phyloP scores from a whole-genome alignment of 2,329 filamentous ascomycete genomes.

The Hymenoscyphus scutula region DNA sequence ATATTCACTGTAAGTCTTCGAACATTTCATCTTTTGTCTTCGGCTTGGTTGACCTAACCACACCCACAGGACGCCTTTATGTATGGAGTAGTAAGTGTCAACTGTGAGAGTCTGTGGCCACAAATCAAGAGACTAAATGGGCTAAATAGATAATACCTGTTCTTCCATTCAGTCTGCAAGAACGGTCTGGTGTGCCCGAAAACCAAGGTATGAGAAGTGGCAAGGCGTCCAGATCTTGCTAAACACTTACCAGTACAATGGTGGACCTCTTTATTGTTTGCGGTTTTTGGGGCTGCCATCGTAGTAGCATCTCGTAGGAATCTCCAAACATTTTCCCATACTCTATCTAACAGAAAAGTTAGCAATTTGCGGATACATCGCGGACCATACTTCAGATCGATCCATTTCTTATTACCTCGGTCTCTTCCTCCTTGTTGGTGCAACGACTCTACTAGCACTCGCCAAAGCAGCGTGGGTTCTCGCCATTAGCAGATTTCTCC shows the following conservation, averaged over 20 bases:
- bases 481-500: slow-evolving; percentile 60
- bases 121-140: neutral
- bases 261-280: slow-evolving; percentile 16
- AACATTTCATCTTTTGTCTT: too few species aligned
- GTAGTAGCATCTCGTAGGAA: slow-evolving; percentile 7
- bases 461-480: slow-evolving; percentile 60
- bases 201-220: neutral
- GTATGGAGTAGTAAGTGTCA: slow-evolving; percentile 6
- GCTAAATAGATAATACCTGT: slow-evolving; percentile 1
- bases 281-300: slow-evolving; percentile 16
- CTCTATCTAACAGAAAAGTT: neutral
- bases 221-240: neutral
- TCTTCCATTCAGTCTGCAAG: slow-evolving; percentile 6
- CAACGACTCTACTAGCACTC: slow-evolving; percentile 64
- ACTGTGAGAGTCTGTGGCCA: neutral
- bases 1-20: slow-evolving; percentile 7
- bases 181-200: slow-evolving; percentile 2
- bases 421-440: slow-evolving; percentile 43
- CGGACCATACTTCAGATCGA: neutral
- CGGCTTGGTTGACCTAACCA: too few species aligned
- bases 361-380: slow-evolving; percentile 6
- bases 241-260: slow-evolving; percentile 14
- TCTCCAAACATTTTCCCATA: neutral
- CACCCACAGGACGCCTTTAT: slow-evolving; percentile 8
- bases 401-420: slow-evolving; percentile 56